Evolutionary conservation across 768 basidiomycete genomes (phyloP), one percentile per base, ranked within the genome.

Genomic region (Ephemerocybe angulata): DNA sequence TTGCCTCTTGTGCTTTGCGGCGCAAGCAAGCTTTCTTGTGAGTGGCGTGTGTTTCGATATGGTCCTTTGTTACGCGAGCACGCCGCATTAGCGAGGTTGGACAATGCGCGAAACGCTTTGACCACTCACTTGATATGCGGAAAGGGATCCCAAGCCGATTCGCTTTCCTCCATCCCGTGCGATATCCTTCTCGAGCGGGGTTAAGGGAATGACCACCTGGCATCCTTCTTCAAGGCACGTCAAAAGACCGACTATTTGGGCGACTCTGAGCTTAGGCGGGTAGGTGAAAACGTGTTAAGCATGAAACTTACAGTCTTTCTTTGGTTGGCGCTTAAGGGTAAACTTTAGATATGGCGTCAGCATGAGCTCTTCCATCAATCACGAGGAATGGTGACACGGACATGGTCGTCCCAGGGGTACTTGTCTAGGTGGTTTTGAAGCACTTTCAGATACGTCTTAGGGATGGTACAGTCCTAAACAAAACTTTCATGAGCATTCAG

Each of bases 221-320:
- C 82, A 83, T 6, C 72, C 74, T n/a, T 70, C 60, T 62, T 82
- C 78, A n/a, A 78, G 63, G 56, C 82, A 83, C 7, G 65, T 69
- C 17, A 77, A 62, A 17, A 58, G 56, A 19, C 80, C 81, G 60
- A 66, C 81, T 83, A 40, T 3, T 12, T 29, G 30, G 25, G 17
- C 52, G 59, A 50, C 17, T 55, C 40, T 22, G 22, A 33, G 41
- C 43, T n/a, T n/a, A 22, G 43, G 42, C 29, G 54, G n/a, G n/a
- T n/a, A n/a, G 47, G 57, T 40, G 50, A 7, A 29, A 56, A 58
- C 33, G 31, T 66, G 29, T 19, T 2, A 17, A 33, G n/a, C 15
- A 17, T 12, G 12, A 17, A 22, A 42, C 77, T 70, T 61, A 80
- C 79, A 72, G 60, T 76, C 72, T 52, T 50, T 53, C 24, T 65